Conservation (phyloP, 371 early-diverging fungal species). For the Mucor circinelloides region DNA sequence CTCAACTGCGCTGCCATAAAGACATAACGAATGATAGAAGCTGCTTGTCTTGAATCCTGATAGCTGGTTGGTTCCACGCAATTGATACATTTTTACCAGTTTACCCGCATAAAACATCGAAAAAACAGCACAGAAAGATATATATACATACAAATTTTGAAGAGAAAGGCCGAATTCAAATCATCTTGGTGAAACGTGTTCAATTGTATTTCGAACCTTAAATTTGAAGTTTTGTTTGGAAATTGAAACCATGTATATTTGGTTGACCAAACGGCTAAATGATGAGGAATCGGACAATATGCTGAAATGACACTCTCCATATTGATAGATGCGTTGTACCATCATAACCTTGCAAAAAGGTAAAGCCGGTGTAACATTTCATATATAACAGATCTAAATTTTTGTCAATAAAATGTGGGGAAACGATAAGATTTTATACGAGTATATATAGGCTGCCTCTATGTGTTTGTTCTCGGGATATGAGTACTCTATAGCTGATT, state of each 20-base stretch:
- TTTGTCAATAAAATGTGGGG: slow-evolving; percentile 7
- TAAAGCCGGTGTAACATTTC: slow-evolving; percentile 10
- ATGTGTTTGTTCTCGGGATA: not conserved
- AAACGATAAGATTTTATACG: not conserved
- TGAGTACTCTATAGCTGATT: not conserved
- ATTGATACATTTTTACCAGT: not conserved
- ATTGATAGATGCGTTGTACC: slow-evolving; percentile 3
- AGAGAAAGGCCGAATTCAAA: not conserved
- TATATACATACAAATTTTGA: not conserved
- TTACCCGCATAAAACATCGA: not conserved
- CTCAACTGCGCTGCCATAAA: not conserved
- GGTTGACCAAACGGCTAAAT: slow-evolving; percentile 2
- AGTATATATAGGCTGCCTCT: not conserved
- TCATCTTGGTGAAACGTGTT: not conserved
- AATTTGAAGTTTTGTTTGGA: not conserved
- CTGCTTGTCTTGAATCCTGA: not conserved
- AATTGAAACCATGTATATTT: not conserved
- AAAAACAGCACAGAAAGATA: not conserved
- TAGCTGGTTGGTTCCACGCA: not conserved
- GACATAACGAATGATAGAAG: not conserved
- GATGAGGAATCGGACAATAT: slow-evolving; percentile 10
- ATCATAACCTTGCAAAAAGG: slow-evolving; percentile 3
- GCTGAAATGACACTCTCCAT: not conserved
- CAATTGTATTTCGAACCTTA: not conserved
- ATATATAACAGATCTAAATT: not conserved